Evolutionary conservation across 2,329 filamentous ascomycete genomes (phyloP).

Genomic region (Botryotinia convoluta): DNA sequence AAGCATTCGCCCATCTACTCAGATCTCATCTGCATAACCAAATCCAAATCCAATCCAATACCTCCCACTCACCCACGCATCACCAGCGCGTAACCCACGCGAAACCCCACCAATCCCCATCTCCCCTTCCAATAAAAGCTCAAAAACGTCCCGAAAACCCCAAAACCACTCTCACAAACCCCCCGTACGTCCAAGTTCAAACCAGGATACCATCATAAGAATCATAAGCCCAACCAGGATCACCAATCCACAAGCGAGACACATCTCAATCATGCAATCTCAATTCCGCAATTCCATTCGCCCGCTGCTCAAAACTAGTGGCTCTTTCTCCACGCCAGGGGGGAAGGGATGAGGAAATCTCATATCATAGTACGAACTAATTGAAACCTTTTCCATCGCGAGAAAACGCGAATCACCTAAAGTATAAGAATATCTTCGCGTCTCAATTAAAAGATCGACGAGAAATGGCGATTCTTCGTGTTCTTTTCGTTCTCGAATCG

Average conservation of each 20-base stretch:
- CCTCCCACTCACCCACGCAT: not conserved
- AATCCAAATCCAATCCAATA: not conserved
- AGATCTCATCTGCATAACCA: not conserved
- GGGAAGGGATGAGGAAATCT: not conserved
- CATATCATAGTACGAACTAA: not conserved
- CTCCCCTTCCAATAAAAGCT: not conserved
- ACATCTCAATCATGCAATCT: conserved; percentile 9
- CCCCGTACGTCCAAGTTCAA: not conserved
- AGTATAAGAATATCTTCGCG: not conserved
- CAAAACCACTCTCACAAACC: not conserved
- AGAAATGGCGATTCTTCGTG: not conserved
- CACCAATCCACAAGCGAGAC: not conserved
- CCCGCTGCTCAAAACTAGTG: not conserved
- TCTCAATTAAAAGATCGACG: not conserved
- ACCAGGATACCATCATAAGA: not conserved
- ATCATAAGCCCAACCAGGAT: not conserved
- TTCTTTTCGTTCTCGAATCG: not conserved
- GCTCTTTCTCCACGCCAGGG: not conserved
- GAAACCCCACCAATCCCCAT: not conserved
- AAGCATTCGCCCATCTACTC: not conserved
- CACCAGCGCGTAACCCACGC: not conserved
- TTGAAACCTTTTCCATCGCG: not conserved
- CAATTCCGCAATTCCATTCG: not conserved
- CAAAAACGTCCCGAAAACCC: not conserved
- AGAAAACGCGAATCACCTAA: not conserved